These are phyloP conservation scores for Antarctomyces pellizariae DNA, from an alignment of 495 filamentous ascomycete species.

Conservation along the genomic window DNA sequence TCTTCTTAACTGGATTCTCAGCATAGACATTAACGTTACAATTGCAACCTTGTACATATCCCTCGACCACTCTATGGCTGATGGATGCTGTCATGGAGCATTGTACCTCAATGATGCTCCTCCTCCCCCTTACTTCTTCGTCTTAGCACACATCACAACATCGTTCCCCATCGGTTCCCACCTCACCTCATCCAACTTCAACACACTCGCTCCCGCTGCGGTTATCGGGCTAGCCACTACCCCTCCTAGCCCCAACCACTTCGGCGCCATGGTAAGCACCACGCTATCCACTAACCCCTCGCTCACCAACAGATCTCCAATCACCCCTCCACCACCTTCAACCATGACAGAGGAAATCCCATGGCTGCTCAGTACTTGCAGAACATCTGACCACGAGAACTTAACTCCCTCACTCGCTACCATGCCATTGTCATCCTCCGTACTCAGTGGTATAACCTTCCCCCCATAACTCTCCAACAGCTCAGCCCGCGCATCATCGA, in stretches of 20 bases:
- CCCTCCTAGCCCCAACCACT: slow-evolving; percentile 57
- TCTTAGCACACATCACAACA: slow-evolving; percentile 57
- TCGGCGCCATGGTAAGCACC: slow-evolving; percentile 66
- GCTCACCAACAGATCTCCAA: slow-evolving; percentile 49
- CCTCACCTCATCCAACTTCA: slow-evolving; percentile 37
- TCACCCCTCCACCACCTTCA: slow-evolving; percentile 59
- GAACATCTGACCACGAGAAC: slow-evolving; percentile 36
- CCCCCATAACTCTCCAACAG: slow-evolving; percentile 17
- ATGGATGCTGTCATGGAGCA: no score
- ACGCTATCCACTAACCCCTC: slow-evolving; percentile 43
- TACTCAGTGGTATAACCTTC: slow-evolving; percentile 12
- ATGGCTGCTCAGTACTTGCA: slow-evolving; percentile 29
- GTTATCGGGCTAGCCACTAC: slow-evolving; percentile 39
- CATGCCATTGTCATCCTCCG: slow-evolving; percentile 12
- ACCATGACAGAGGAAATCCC: slow-evolving; percentile 67
- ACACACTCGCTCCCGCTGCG: slow-evolving; percentile 23
- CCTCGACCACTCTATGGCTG: no score
- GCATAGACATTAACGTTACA: no score
- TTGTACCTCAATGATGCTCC: no score
- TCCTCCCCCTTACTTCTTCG: no score
- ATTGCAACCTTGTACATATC: no score
- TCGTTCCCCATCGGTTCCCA: slow-evolving; percentile 60
- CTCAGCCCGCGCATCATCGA: slow-evolving; percentile 9
- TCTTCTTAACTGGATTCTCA: no score
- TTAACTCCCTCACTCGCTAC: slow-evolving; percentile 4